These are phyloP conservation scores for Gyromitra esculenta DNA, from an alignment of 2,329 filamentous ascomycete species.

Conservation along the genomic window DNA sequence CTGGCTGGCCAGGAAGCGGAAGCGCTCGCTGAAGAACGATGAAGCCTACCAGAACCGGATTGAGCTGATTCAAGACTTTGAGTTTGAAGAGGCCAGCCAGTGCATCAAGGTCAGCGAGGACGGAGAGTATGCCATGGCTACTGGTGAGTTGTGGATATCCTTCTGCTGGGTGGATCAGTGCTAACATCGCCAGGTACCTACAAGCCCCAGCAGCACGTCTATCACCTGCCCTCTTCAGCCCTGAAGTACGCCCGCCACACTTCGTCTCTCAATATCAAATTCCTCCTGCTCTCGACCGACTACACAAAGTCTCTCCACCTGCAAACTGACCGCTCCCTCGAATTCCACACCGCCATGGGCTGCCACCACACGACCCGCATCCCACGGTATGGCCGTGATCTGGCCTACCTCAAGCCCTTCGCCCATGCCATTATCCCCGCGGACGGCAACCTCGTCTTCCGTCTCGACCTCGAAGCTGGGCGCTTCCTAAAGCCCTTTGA, in stretches of 20 bases:
- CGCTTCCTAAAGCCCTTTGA: slow-evolving; percentile 95
- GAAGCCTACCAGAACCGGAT: slow-evolving; percentile 91
- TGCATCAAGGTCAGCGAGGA: slow-evolving; percentile 92
- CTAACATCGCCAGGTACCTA: slow-evolving; percentile 66
- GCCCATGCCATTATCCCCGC: slow-evolving; percentile 88
- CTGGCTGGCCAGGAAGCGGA: slow-evolving; percentile 90
- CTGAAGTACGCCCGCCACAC: slow-evolving; percentile 95
- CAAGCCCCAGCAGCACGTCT: slow-evolving; percentile 90
- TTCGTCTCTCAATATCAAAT: slow-evolving; percentile 88
- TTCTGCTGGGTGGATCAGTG: not conserved
- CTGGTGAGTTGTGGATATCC: slow-evolving; percentile 67
- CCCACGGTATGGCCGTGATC: slow-evolving; percentile 88
- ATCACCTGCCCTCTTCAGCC: slow-evolving; percentile 90
- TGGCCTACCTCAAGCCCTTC: slow-evolving; percentile 82
- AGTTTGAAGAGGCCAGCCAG: slow-evolving; percentile 93
- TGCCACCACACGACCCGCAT: slow-evolving; percentile 90
- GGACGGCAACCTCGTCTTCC: slow-evolving; percentile 92
- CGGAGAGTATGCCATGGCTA: slow-evolving; percentile 97
- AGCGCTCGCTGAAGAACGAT: slow-evolving; percentile 90
- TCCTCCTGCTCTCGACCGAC: slow-evolving; percentile 85
- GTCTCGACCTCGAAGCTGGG: slow-evolving; percentile 89
- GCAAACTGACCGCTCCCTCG: slow-evolving; percentile 87
- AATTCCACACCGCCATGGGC: slow-evolving; percentile 90
- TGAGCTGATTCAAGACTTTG: slow-evolving; percentile 95
- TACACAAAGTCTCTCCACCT: slow-evolving; percentile 95